Base-by-base conservation (phyloP, 1,284 basidiomycete species). In the Leccinum pachyderme region DNA sequence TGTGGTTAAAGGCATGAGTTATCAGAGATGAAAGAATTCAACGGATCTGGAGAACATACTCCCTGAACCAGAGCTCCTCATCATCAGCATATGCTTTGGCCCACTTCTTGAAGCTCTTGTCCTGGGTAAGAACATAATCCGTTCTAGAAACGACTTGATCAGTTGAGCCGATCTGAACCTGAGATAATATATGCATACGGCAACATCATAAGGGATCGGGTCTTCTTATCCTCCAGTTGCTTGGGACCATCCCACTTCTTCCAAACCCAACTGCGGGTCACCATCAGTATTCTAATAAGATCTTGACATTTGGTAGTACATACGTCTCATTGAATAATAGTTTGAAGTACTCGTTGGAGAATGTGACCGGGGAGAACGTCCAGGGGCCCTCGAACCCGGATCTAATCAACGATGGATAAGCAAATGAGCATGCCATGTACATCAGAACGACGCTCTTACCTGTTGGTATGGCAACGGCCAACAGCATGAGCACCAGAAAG, bases 401-500 rank as follows among this genome's bases (percentile, higher is more conserved):
- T 61, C 88, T 85, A 67, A 71, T 27, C 1, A 27, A 32, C 4
- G 13, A n/a, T 2, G n/a, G 28, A 48, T 52, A 15, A 51, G 49
- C 29, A 31, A 25, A 33, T 39, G 44, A 9, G 7, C 3, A 13
- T 4, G 25, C 7, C 9, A 27, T 15, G 22, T 24, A 7, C 15
- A n/a, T 39, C 13, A 7, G 8, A n/a, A 18, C 9, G 22, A 28
- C 13, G 25, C 58, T 63, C 74, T 57, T 64, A 82, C 81, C 89
- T 80, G 73, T 87, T 82, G 57, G 75, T 61, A 79, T 98, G 96
- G 81, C 94, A 96, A 70, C 96, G 90, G 44, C 95, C 95, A 49
- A 98, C 84, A 59, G 94, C 94, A 72, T 99, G 96, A 45, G 93
- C 95, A 63, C 96, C 96, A 32, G 85, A 84, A 61, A 99, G 87